Evolutionary conservation across 495 filamentous ascomycete species (phyloP), one percentile per base, ranked within the genome.

Genomic region (Neurospora sp.): DNA sequence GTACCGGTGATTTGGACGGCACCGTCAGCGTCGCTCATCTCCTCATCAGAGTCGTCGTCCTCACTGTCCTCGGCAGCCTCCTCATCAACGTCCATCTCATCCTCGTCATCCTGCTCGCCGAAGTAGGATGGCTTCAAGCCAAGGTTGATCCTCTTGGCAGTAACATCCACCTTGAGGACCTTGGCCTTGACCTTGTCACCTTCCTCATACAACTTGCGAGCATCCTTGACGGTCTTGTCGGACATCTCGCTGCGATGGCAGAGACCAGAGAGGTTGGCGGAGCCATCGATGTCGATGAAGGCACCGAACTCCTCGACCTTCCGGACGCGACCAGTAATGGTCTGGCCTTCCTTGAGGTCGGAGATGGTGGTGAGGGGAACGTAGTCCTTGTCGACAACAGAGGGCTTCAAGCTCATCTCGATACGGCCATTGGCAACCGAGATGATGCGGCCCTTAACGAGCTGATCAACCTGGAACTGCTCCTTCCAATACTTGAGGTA

Each of bases 401-500:
- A 97, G 35, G 89, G 86, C 81, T 94, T 97, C 80, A 99, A 81
- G 76, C 89, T 96, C 87, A 99, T 87, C 79, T 96, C 92, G 54
- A 97, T 77, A 77, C 92, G 92, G 72, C 89, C 88, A n/a, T 89
- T 72, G 74, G 96, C 89, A 5, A 93, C 87, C 5, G 87, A 80
- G 35, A 91, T 89, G 77, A 99, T 85, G 69, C 93, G 92, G 69
- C 93, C 96, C 81, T 91, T 94, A 38, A 99, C 92, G 20, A 99
- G 85, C 81, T 98, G 93, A 77, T 93, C 93, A 41, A 92, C 82
- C 75, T 95, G 88, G 83, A 93, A 97, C 18, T 88, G 82, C n/a
- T 91, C 87, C 83, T 97, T 97, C 96, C 96, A 99, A 69, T 98
- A 93, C 81, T 98, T 98, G 76, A 98, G 84, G 79, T 89, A 98